Base-by-base conservation (phyloP, 768 basidiomycete species). In the Kwoniella newhampshirensis region DNA sequence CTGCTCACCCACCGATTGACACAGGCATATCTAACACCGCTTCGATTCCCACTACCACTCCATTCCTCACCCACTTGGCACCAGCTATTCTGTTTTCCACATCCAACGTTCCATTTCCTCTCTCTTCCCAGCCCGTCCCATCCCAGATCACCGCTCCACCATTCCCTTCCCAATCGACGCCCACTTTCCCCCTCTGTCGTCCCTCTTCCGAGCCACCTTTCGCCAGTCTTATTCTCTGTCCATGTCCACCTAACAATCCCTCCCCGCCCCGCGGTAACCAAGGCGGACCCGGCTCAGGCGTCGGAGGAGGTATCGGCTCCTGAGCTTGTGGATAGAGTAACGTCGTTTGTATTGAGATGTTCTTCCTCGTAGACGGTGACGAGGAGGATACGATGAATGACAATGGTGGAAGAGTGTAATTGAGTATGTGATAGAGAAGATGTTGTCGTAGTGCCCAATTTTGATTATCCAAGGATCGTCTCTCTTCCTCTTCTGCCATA, bases 401-500 rank as follows among this genome's bases (percentile, higher is more conserved):
- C 8, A 52, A 30, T 9, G 75, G 66, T 18, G 81, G 66, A 27
- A 96, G 72, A 5, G 87, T 84, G 74, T 85, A 85, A 76, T 98
- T 96, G 64, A 98, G 81, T 42, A 97, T 77, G 76, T 98, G 96
- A 74, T 98, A 98, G 69, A 97, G 86, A 50, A 99, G 81, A 68
- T 93, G 87, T 68, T 96, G 92, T 51, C 94, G 83, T 42, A 98
- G 77, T 93, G 92, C 21, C 80, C 81, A 35, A 83, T 68, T 64
- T 20, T 66, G 51, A 48, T 81, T 77, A 54, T 64, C 62, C 50
- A 54, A 23, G 42, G 39, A 15, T 2, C 27, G 11, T 18, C 25
- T 49, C 32, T 56, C 47, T 12, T 59, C 51, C 25, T 62, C 59
- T n/a, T 35, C 44, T 17, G 45, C 28, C 11, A 18, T 30, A 25